Evolutionary conservation across 176 grass and related monocot species (phyloP).

Genomic region (Carex myosuroides): DNA sequence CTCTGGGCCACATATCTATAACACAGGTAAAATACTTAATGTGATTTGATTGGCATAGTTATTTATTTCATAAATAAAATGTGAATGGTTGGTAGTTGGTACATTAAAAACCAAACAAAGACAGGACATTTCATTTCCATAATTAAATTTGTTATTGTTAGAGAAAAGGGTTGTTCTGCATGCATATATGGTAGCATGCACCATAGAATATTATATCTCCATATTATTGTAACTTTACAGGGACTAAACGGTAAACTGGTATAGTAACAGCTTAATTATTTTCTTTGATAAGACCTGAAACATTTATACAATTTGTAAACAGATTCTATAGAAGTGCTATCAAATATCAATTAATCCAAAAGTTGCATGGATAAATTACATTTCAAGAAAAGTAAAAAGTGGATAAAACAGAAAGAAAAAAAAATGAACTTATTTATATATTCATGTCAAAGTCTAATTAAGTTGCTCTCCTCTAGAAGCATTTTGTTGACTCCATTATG

Average conservation of each 20-base stretch:
- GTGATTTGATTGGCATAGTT: background rate
- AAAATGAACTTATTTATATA: background rate
- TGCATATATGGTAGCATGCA: background rate
- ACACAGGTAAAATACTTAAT: conserved; percentile 2
- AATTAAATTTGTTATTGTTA: background rate
- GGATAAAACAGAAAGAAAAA: background rate
- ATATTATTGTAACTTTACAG: background rate
- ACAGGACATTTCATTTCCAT: background rate
- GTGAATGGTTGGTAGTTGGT: background rate
- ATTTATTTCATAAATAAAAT: background rate
- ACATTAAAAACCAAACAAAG: conserved; percentile 8
- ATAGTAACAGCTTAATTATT: background rate
- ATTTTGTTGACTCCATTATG: background rate
- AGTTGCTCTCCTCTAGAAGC: background rate
- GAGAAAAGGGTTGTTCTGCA: too few species aligned
- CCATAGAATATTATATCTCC: too few species aligned
- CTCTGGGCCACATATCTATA: background rate
- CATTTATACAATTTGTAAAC: background rate
- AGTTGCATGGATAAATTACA: background rate
- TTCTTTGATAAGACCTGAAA: conserved; percentile 3
- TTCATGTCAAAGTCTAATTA: background rate
- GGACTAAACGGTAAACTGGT: background rate
- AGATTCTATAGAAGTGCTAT: background rate
- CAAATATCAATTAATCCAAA: background rate
- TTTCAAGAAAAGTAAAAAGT: conserved; percentile 12